phyloP scores from a whole-genome alignment of 1,284 basidiomycete genomes.

The Fistulinella staudtii region DNA sequence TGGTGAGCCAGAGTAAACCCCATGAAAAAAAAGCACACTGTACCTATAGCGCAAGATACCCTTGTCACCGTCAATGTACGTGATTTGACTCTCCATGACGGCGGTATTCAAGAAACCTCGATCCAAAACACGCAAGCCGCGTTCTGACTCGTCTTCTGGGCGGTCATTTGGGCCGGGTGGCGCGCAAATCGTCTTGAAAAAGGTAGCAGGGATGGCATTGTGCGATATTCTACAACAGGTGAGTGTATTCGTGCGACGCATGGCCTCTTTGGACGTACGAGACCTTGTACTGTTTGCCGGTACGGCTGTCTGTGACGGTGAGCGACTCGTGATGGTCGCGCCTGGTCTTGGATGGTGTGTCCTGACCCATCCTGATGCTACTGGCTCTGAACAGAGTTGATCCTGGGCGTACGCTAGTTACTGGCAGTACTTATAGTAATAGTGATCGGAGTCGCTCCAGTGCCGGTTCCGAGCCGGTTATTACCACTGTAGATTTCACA shows the following conservation, averaged over 20 bases:
- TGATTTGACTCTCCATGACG: slow-evolving; percentile 76
- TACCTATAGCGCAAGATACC: slow-evolving; percentile 76
- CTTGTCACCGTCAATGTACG: slow-evolving; percentile 84
- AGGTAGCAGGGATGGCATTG: slow-evolving; percentile 74
- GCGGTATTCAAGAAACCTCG: slow-evolving; percentile 85
- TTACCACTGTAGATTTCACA: slow-evolving; percentile 12
- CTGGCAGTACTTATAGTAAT: background rate
- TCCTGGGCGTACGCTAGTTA: too few species aligned
- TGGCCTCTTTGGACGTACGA: slow-evolving; percentile 51
- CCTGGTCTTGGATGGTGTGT: slow-evolving; percentile 15
- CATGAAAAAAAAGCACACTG: background rate
- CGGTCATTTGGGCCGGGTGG: slow-evolving; percentile 54
- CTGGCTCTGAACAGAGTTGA: background rate
- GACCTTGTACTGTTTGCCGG: slow-evolving; percentile 71
- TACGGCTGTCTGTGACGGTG: slow-evolving; percentile 79
- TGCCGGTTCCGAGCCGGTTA: slow-evolving; percentile 5
- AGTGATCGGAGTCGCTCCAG: background rate
- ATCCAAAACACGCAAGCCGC: slow-evolving; percentile 74
- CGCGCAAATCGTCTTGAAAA: slow-evolving; percentile 74
- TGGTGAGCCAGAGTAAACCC: background rate
- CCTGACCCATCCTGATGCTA: slow-evolving; percentile 24
- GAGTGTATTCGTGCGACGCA: background rate
- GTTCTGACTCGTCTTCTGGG: slow-evolving; percentile 79
- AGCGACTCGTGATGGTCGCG: slow-evolving; percentile 48
- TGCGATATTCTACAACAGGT: slow-evolving; percentile 56